A percentile compares a stretch with the other conserved stretches of the same genome.
Conservation (phyloP, 345 rosid species). For the Salix purpurea region DNA sequence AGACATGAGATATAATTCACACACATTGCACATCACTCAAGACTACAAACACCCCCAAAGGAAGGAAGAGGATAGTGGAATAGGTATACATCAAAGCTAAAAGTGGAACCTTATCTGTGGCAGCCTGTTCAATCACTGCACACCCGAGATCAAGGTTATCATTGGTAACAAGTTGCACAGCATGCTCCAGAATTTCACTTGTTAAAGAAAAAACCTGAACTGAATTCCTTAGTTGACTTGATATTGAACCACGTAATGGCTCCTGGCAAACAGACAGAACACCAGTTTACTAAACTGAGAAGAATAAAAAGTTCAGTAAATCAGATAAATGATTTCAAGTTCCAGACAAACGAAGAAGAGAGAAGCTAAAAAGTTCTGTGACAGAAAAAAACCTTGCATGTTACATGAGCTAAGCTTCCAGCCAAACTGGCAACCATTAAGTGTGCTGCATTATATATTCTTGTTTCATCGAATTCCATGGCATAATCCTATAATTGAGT, state of each 20-base stretch:
- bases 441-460: slow-evolving; percentile 88
- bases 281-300: not conserved
- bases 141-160: slow-evolving; percentile 99
- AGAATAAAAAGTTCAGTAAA: not conserved
- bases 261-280: slow-evolving; percentile 43
- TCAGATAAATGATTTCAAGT: not conserved
- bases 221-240: slow-evolving; percentile 70
- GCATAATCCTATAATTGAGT: slow-evolving; percentile 65
- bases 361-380: not conserved
- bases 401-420: slow-evolving; percentile 97
- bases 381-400: slow-evolving; percentile 75
- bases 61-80: not conserved
- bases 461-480: slow-evolving; percentile 82
- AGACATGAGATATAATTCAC: not conserved
- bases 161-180: slow-evolving; percentile 91
- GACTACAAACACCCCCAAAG: not conserved
- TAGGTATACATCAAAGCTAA: not conserved
- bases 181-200: slow-evolving; percentile 75
- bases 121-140: slow-evolving; percentile 96
- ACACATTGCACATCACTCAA: not conserved
- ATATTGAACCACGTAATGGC: slow-evolving; percentile 84
- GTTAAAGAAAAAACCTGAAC: slow-evolving; percentile 64
- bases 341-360: not conserved
- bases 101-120: slow-evolving; percentile 75
- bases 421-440: slow-evolving; percentile 99